Base-by-base conservation (phyloP, 768 basidiomycete genomes). In the Pleurotus eryngii region DNA sequence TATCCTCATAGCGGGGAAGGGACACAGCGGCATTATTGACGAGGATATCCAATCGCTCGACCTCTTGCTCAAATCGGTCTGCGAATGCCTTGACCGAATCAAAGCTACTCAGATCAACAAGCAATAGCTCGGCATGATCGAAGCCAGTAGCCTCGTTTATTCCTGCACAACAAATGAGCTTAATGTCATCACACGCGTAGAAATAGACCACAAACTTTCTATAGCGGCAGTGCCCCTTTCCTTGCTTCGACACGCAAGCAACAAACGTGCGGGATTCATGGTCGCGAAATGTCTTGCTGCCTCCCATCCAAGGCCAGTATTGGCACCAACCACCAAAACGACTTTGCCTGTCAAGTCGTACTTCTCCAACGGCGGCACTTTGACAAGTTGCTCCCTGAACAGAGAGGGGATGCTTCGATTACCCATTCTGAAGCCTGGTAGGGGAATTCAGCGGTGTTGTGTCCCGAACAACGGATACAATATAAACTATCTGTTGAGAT, bases 281-380 rank as follows among this genome's bases (percentile, higher is more conserved):
- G 59, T 45, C 0, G 78, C 78, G 39, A 81, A 76, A 55, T 80
- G 75, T 56, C 74, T 77, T 5, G 74, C 67, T 1, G 77, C 72
- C 59, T 81, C 79, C 40, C 79, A 72, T 1, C 81, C 81, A 3
- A 82, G 56, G 2, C 81, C 84, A 20, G 71, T 70, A 60, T 85
- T 85, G 2, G 82, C 79, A 5, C 74, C 76, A 24, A 74, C 71
- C 20, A 85, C 74, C 18, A 84, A 53, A n/a, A 83, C 70, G 5
- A 77, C 79, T 62, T 79, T 80, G 5, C 76, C 77, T 8, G 65
- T 62, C 18, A 83, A 67, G 57, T 79, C 74, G 0, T 62, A 69
- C 2, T 63, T 60, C 17, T 68, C 67, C 2, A 76, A 69, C 3
- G 70, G 68, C 6, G 71, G 69, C 9, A 69, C 56, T 1, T 49